These are phyloP conservation scores for Maudiozyma humilis DNA, from an alignment of 1,139 yeast genomes.

Conservation along the genomic window DNA sequence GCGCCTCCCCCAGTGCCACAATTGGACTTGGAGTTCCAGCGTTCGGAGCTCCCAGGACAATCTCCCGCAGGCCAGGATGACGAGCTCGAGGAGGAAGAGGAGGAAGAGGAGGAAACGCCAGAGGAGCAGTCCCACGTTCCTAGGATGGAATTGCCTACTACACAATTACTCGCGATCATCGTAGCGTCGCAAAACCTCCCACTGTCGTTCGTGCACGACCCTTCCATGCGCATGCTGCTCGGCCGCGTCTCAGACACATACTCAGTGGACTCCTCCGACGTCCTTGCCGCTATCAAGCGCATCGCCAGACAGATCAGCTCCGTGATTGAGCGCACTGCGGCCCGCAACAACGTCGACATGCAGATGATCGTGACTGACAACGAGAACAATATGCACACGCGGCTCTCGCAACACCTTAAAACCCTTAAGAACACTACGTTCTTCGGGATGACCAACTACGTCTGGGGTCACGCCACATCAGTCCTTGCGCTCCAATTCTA, in stretches of 20 bases:
- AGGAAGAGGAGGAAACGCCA: too few relatives aligned
- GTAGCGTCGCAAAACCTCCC: slow-evolving; percentile 17
- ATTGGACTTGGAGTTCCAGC: too few relatives aligned
- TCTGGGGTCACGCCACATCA: slow-evolving; percentile 8
- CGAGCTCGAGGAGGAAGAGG: background rate
- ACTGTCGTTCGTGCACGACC: slow-evolving; percentile 10
- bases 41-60: too few relatives aligned
- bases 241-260: slow-evolving; percentile 7
- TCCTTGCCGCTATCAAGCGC: slow-evolving; percentile 5
- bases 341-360: slow-evolving; percentile 11
- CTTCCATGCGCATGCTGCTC: slow-evolving; percentile 10
- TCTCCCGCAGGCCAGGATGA: too few relatives aligned
- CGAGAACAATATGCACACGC: too few relatives aligned
- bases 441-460: slow-evolving; percentile 10
- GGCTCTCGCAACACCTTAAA: too few relatives aligned
- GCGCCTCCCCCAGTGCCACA: too few relatives aligned
- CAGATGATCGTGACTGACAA: slow-evolving; percentile 8
- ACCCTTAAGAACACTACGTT: slow-evolving; percentile 12
- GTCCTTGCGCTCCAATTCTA: slow-evolving; percentile 13
- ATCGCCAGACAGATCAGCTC: slow-evolving; percentile 10
- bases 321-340: slow-evolving; percentile 12
- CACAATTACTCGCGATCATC: slow-evolving; percentile 13
- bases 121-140: too few relatives aligned
- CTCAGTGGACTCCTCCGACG: slow-evolving; percentile 5
- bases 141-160: slow-evolving; percentile 11